Evolutionary conservation across 768 basidiomycete species (phyloP), one percentile per base, ranked within the genome.

Genomic region (Collybia nuda): DNA sequence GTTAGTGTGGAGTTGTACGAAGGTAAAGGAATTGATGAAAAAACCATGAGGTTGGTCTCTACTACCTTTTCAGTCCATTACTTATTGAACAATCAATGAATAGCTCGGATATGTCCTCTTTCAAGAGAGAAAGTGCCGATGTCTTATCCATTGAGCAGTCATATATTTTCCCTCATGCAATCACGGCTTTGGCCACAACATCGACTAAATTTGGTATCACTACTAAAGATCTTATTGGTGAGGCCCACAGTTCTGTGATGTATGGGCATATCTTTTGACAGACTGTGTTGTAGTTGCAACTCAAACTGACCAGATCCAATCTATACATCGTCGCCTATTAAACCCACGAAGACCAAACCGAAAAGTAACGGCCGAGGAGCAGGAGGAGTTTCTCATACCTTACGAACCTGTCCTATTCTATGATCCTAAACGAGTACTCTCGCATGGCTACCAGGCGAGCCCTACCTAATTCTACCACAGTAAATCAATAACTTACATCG

Each of bases 1-100:
- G 85, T 93, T 2, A 86, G 81, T 15, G 88, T 94, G 3, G 96
- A 98, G 69, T 70, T 97, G 41, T 97, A 94, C 65, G 95, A 98
- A 64, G 90, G 91, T 0, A 57, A 69, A 17, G 69, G 69, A 2
- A 63, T 78, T 5, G 88, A 91, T 61, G 81, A 88, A 29, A 88
- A 88, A 67, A 85, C 74, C 6, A 70, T 70, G 52, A 93, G 90
- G 92, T 90, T 50, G 5, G 82, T 60, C 26, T 28, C 46, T 24
- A 51, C 44, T 55, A 22, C 24, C 38, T 41, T 40, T 15, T 28
- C 28, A 22, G 3, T 42, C 35, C 19, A 23, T 38, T 23, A 47
- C 36, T 42, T n/a, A 28, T 40, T 14, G 44, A 26, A 35, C 18
- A 23, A 29, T 40, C 28, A 17, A 8, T 36, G 0, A 24, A 1